Base-by-base conservation (phyloP, 495 filamentous ascomycete genomes). In the Parachaetomium inaequale region DNA sequence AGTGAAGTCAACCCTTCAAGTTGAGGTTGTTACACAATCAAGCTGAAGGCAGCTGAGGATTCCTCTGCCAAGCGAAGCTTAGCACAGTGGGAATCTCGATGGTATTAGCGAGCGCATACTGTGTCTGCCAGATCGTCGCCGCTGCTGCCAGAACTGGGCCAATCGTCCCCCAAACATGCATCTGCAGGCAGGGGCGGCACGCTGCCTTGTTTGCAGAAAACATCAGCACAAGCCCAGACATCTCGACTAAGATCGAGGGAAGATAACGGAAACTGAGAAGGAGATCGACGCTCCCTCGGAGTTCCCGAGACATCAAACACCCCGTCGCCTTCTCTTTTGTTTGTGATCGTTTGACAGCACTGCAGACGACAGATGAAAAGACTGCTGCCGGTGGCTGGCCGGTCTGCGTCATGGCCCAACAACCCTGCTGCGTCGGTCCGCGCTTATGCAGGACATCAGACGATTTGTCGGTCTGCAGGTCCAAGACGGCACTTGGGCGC, bases 401-500 rank as follows among this genome's bases (percentile, higher is more conserved):
- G 38, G 58, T 17, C 49, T 14, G 26, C 32, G 23, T 42, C 31
- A 40, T 34, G 38, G 26, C 40, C 32, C 43, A 38, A 19, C 43
- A 38, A 19, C 25, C n/a, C 28, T 36, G 28, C n/a, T 40, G 51
- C 50, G 23, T 14, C 4, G 0, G 21, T 23, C 34, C 49, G 59
- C 50, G 36, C 38, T 25, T n/a, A 45, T 61, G 59, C 59, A 61
- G 38, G 31, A 34, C 3, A 42, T 43, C 58, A 31, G 34, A 52
- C 58, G 46, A 59, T 55, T 23, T 32, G 29, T 46, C 50, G 38
- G 23, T 23, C 43, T 46, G 52, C 63, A 46, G 21, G 6, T 28
- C 25, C 49, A 6, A 34, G 14, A 8, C 61, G 62, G 21, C 43
- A 14, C 42, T 59, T 68, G 26, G 36, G 62, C 58, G 52, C 49